phyloP scores from a whole-genome alignment of 495 filamentous ascomycete genomes.

The Podospora sp. region DNA sequence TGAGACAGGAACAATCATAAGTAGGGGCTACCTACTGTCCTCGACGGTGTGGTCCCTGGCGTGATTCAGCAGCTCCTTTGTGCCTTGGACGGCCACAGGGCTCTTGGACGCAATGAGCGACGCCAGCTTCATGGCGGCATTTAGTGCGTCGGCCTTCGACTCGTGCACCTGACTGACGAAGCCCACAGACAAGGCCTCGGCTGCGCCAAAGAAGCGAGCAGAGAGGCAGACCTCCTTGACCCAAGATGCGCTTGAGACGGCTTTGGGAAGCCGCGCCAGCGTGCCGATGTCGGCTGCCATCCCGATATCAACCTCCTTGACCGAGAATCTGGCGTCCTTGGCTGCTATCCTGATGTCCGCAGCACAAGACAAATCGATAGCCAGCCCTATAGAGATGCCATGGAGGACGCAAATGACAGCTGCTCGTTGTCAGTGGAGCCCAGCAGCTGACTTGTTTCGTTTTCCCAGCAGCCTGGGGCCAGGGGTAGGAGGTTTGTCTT shows the following conservation, averaged over 20 bases:
- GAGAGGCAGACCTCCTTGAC: conserved; percentile 88
- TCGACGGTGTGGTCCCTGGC: conserved; percentile 74
- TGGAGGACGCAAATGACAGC: conserved; percentile 85
- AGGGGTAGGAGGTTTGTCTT: conserved; percentile 19
- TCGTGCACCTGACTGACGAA: conserved; percentile 80
- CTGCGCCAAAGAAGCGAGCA: conserved; percentile 72
- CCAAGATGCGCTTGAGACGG: conserved; percentile 77
- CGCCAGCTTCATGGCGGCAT: conserved; percentile 67
- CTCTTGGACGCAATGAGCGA: conserved; percentile 75
- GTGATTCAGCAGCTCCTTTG: conserved; percentile 90
- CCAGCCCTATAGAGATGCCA: conserved; percentile 78
- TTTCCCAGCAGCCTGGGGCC: not conserved
- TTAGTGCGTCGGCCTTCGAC: conserved; percentile 62
- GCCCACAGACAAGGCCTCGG: conserved; percentile 80
- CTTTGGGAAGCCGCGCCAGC: conserved; percentile 79
- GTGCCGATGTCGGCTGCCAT: conserved; percentile 94
- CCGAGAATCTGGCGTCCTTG: conserved; percentile 64
- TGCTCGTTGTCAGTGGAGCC: conserved; percentile 27
- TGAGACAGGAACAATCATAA: conserved; percentile 14
- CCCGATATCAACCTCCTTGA: conserved; percentile 96
- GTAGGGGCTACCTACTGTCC: conserved; percentile 61
- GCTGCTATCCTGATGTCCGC: conserved; percentile 80
- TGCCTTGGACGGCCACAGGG: conserved; percentile 88
- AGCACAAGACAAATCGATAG: conserved; percentile 77
- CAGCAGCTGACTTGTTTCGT: too few relatives aligned